Base-by-base conservation (phyloP, 1,284 basidiomycete genomes). In the Rhodotorula sp. region DNA sequence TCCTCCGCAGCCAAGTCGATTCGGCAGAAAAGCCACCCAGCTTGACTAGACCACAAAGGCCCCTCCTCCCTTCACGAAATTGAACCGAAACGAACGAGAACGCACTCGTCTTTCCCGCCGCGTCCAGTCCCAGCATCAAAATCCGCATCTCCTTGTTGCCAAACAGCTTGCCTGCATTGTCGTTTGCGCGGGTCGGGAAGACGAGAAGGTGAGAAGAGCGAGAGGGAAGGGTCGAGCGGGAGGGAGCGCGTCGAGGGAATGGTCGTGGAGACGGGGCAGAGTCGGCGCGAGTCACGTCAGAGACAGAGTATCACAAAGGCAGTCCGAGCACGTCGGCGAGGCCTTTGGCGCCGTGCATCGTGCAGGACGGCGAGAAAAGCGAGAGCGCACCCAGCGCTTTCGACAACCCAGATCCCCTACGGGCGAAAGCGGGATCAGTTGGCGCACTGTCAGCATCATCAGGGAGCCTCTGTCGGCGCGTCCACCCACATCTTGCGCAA, bases 41-140 rank as follows among this genome's bases (percentile, higher is more conserved):
- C 40, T 13, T 15, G 40, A 44, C 10, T 13, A 13, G 40, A 4
- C 40, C 40, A 44, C 40, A 18, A 44, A 18, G 4, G 40, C 16
- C 40, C 16, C 40, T 34, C 40, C 40, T 44, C 11, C 40, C 40
- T 44, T 44, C 40, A 18, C 11, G 40, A 44, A 44, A 44, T 13
- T 44, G 40, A 44, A 44, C 7, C 40, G 5, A 7, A 51, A n/a
- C n/a, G n/a, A n/a, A n/a, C n/a, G n/a, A n/a, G 8, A 16, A 66
- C 83, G 83, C 85, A 84, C 83, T 97, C 26, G 94, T 97, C 84
- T 97, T 97, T 79, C 94, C 94, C 65, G 94, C 94, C 0, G 78
- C 78, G 70, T 79, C 78, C 10, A 79, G 67, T 22, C 78, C 78
- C 48, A 79, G 72, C 78, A 79, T 79, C 44, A 79, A 68, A 66